A percentile compares a stretch with the other conserved stretches of the same genome.
These are phyloP conservation scores for Magnusiomyces fungicola DNA, from an alignment of 1,139 yeast species.

Conservation along the genomic window DNA sequence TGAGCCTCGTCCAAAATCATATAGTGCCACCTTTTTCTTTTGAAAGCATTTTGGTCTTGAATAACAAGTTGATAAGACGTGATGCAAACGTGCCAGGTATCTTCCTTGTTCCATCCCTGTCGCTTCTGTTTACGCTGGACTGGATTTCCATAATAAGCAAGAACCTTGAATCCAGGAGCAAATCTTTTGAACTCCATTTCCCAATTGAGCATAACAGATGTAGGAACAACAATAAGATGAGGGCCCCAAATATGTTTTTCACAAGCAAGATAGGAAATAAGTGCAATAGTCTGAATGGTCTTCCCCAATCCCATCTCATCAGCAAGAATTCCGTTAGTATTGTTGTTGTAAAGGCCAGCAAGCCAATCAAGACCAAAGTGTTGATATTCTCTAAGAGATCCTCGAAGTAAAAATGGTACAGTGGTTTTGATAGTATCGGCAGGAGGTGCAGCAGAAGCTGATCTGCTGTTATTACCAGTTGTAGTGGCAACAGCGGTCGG, in stretches of 20 bases:
- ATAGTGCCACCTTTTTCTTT: slow-evolving; percentile 89
- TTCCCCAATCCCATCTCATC: slow-evolving; percentile 99
- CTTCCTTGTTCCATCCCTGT: slow-evolving; percentile 96
- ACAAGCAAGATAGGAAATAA: slow-evolving; percentile 82
- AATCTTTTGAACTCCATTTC: slow-evolving; percentile 98
- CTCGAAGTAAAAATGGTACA: slow-evolving; percentile 52
- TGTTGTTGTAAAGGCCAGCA: slow-evolving; percentile 85
- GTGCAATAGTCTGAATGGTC: slow-evolving; percentile 90
- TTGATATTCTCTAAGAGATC: slow-evolving; percentile 83
- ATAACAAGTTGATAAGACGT: slow-evolving; percentile 95
- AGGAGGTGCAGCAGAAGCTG: slow-evolving; percentile 5
- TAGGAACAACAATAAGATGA: slow-evolving; percentile 92
- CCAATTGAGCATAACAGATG: slow-evolving; percentile 98
- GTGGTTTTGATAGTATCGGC: slow-evolving; percentile 13
- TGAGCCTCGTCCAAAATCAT: slow-evolving; percentile 98
- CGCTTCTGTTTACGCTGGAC: slow-evolving; percentile 94
- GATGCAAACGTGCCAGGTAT: slow-evolving; percentile 93
- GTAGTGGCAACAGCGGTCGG: background rate
- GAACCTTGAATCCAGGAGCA: slow-evolving; percentile 95
- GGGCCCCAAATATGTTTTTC: slow-evolving; percentile 98
- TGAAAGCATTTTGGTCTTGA: slow-evolving; percentile 91
- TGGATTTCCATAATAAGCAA: slow-evolving; percentile 97
- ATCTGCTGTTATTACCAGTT: background rate
- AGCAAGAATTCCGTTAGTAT: slow-evolving; percentile 93
- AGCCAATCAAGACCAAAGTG: slow-evolving; percentile 97